Percentiles rank a stretch among this genome's conserved stretches.
These are phyloP conservation scores for Neospermospora avenae DNA, from an alignment of 2,329 filamentous ascomycete genomes.

Conservation along the genomic window DNA sequence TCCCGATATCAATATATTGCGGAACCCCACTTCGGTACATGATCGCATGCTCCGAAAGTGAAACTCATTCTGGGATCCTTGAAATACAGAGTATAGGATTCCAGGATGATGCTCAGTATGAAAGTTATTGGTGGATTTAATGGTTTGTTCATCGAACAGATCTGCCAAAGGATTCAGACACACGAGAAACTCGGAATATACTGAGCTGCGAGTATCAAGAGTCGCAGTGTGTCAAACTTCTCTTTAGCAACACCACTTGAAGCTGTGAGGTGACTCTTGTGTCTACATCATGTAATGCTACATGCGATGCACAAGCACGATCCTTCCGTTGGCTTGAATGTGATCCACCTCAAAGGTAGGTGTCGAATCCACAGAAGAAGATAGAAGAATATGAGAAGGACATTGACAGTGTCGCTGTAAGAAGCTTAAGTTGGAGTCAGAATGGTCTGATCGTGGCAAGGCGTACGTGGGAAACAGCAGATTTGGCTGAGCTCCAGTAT, in stretches of 20 bases:
- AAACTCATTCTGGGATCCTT: not conserved
- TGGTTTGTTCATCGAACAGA: not conserved
- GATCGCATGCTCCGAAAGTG: not conserved
- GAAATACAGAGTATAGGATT: too few species aligned
- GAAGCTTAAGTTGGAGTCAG: not conserved
- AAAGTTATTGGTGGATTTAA: not conserved
- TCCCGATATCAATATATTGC: conserved; percentile 3
- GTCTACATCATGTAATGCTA: conserved; percentile 6
- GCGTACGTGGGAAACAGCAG: not conserved
- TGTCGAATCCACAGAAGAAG: not conserved
- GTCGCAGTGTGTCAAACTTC: not conserved
- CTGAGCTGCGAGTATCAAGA: too few species aligned
- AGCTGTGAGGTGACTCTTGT: not conserved
- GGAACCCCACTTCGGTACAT: conserved; percentile 6
- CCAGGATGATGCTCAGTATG: too few species aligned
- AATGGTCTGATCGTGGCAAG: not conserved
- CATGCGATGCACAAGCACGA: not conserved
- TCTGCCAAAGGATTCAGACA: too few species aligned
- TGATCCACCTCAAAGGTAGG: not conserved
- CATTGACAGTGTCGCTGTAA: not conserved
- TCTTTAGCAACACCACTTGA: not conserved
- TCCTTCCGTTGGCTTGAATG: not conserved
- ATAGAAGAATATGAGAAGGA: conserved; percentile 1
- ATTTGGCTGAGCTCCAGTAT: not conserved
- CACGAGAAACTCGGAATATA: too few species aligned